A percentile compares a stretch with the other conserved stretches of the same genome.
Conservation (phyloP, 495 filamentous ascomycete genomes). For the Xylaria venustula region DNA sequence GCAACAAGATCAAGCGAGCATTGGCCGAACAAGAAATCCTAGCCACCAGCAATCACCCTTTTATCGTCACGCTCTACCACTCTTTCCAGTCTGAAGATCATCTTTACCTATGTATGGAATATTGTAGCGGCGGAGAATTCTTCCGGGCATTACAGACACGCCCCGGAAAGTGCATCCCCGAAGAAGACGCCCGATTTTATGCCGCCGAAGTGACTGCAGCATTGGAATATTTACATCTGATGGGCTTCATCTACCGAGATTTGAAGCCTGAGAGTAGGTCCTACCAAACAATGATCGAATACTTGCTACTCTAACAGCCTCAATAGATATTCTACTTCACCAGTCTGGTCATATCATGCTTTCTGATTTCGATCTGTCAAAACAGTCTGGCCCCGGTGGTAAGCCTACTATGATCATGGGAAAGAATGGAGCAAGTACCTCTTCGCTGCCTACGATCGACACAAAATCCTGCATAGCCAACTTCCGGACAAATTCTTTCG, state of each 20-base stretch:
- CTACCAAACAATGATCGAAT: background rate
- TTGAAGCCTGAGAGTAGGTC: constrained; percentile 93
- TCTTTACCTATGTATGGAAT: constrained; percentile 98
- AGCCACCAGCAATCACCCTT: constrained; percentile 97
- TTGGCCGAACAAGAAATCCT: constrained; percentile 97
- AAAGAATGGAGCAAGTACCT: constrained; percentile 74
- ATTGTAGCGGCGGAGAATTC: constrained; percentile 98
- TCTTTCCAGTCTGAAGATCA: constrained; percentile 99
- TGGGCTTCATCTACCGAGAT: constrained; percentile 99
- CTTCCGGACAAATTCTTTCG: constrained; percentile 97
- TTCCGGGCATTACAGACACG: constrained; percentile 95
- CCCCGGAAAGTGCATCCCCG: constrained; percentile 92
- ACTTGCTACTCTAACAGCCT: constrained; percentile 16
- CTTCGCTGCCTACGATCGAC: constrained; percentile 88
- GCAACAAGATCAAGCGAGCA: constrained; percentile 99
- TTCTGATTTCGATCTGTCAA: constrained; percentile 97
- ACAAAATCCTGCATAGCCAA: constrained; percentile 98
- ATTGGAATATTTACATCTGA: constrained; percentile 93
- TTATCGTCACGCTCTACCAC: constrained; percentile 97
- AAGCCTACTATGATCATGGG: constrained; percentile 96
- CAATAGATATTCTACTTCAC: constrained; percentile 90
- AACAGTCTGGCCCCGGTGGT: constrained; percentile 94
- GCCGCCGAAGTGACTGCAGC: constrained; percentile 98
- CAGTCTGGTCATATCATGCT: constrained; percentile 99
- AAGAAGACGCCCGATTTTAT: constrained; percentile 97